Conservation (phyloP, 495 filamentous ascomycete genomes). For the Penicillium paxilli region DNA sequence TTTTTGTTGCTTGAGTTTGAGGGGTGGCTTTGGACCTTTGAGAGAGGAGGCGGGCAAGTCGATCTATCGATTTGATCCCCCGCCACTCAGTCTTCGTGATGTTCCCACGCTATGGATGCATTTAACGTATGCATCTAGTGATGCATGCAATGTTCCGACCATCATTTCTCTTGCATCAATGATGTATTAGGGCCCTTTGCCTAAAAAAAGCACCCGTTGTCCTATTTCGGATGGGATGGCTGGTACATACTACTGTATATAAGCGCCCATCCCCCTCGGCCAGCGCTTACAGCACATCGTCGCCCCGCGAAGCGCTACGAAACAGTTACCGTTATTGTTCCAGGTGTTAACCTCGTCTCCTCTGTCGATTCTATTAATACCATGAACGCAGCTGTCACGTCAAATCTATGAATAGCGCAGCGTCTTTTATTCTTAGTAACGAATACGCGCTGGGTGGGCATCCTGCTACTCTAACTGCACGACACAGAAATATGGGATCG, state of each 20-base stretch:
- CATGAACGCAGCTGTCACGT: background rate
- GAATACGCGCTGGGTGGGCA: background rate
- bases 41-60: background rate
- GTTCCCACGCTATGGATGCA: background rate
- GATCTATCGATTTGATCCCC: conserved; percentile 16
- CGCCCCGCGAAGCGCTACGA: background rate
- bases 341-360: too few relatives aligned
- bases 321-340: background rate
- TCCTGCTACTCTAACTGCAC: background rate
- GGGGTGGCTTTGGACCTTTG: background rate
- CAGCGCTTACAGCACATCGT: background rate
- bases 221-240: conserved; percentile 7
- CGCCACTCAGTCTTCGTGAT: background rate
- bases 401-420: background rate
- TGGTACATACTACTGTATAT: background rate
- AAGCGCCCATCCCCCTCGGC: background rate
- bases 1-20: background rate
- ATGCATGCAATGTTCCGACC: conserved; percentile 19
- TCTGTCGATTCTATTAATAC: background rate
- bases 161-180: background rate
- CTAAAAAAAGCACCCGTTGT: conserved; percentile 17
- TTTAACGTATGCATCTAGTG: background rate
- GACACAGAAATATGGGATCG: too few relatives aligned
- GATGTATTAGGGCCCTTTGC: background rate
- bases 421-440: conserved; percentile 2